Evolutionary conservation across 2,329 filamentous ascomycete genomes (phyloP).

Genomic region (Waltergamsia citrina): DNA sequence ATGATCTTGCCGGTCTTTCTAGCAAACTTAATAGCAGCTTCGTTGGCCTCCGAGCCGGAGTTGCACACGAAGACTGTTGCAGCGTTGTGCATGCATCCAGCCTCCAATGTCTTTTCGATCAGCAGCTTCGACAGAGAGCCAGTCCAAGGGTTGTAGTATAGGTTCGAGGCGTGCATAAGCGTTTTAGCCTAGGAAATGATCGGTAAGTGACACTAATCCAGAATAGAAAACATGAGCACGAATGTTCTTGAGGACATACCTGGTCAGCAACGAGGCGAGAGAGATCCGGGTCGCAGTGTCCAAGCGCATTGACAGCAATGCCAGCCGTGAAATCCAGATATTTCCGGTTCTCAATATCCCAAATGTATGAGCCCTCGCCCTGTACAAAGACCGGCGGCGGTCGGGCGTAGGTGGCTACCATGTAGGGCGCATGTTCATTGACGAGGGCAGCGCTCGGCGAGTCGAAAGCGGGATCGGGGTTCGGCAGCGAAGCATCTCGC

Average conservation of each 20-base stretch:
- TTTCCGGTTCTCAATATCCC: conserved; percentile 78
- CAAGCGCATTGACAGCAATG: conserved; percentile 89
- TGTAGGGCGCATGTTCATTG: conserved; percentile 69
- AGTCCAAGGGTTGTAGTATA: conserved; percentile 96
- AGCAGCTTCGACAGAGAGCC: conserved; percentile 80
- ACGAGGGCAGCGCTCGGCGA: conserved; percentile 69
- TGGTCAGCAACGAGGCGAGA: conserved; percentile 68
- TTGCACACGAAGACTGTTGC: conserved; percentile 87
- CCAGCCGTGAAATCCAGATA: conserved; percentile 95
- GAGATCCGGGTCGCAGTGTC: conserved; percentile 79
- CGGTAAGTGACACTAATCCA: conserved; percentile 6
- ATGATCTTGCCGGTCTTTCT: conserved; percentile 77
- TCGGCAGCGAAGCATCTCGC: conserved; percentile 36
- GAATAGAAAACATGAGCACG: background rate
- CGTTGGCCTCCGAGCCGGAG: conserved; percentile 93
- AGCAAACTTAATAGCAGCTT: conserved; percentile 94
- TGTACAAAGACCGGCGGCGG: conserved; percentile 84
- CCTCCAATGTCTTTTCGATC: conserved; percentile 68
- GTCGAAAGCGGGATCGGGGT: conserved; percentile 63
- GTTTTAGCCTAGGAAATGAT: conserved; percentile 45
- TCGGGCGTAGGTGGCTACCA: conserved; percentile 92
- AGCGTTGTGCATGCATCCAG: conserved; percentile 74
- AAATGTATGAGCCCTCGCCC: conserved; percentile 80
- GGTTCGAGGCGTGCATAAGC: conserved; percentile 85
- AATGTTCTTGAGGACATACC: conserved; percentile 28